Percentiles rank a stretch among this genome's conserved stretches.
phyloP scores from a whole-genome alignment of 345 rosid genomes.

The Kernera saxatilis region DNA sequence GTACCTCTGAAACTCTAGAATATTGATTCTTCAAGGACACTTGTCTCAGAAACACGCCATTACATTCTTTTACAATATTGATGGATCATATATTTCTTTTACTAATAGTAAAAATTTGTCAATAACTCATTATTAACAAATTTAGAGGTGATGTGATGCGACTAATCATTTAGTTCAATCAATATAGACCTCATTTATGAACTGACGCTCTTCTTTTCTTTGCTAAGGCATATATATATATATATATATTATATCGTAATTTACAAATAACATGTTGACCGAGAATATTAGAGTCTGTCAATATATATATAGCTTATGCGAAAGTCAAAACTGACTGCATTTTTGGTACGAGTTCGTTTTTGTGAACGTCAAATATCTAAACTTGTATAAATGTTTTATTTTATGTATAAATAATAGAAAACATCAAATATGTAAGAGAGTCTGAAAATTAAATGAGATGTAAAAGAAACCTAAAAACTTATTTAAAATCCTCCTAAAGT shows the following conservation, averaged over 20 bases:
- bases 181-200: background rate
- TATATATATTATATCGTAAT: background rate
- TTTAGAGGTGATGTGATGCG: background rate
- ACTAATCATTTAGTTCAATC: background rate
- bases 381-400: background rate
- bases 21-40: conserved; percentile 24
- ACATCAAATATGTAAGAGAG: background rate
- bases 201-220: too few species aligned
- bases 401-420: background rate
- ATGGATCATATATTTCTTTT: background rate
- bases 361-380: background rate
- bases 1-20: background rate
- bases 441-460: background rate
- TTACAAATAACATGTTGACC: background rate
- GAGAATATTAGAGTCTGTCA: background rate
- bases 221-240: too few species aligned
- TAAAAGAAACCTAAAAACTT: background rate
- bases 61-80: background rate
- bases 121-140: too few species aligned
- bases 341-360: background rate
- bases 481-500: background rate
- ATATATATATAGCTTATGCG: background rate
- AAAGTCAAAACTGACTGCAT: background rate
- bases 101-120: background rate
- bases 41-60: background rate